Evolutionary conservation across 192 early-diverging fungal species (phyloP).

Genomic region (Chytriomyces confervae): DNA sequence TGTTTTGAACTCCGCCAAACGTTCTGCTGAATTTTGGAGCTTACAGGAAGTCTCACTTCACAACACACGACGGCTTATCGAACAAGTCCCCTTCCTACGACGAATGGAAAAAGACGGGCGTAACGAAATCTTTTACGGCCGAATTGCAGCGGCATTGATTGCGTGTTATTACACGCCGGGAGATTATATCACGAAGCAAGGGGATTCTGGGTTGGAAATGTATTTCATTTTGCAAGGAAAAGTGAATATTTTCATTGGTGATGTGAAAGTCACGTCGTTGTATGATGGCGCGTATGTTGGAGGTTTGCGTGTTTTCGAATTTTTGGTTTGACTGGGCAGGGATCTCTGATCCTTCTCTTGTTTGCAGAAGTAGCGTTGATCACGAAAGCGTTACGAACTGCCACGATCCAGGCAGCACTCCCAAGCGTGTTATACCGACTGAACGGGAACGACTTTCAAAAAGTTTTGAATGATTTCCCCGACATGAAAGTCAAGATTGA

Average conservation of each 20-base stretch:
- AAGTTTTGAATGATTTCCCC: constrained; percentile 31
- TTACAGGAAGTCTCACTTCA: constrained; percentile 37
- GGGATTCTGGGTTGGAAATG: constrained; percentile 36
- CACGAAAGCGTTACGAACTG: constrained; percentile 33
- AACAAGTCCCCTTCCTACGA: constrained; percentile 44
- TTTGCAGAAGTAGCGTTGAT: constrained; percentile 21
- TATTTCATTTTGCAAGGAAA: constrained; percentile 41
- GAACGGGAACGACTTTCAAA: constrained; percentile 13
- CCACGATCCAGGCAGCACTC: constrained; percentile 31
- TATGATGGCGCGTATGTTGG: constrained; percentile 44
- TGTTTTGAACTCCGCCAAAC: not conserved
- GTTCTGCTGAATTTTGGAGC: not conserved
- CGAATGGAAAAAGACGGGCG: constrained; percentile 38
- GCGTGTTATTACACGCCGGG: constrained; percentile 40
- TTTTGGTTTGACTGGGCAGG: not conserved
- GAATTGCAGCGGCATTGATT: constrained; percentile 32
- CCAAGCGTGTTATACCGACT: constrained; percentile 29
- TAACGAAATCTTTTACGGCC: constrained; percentile 35
- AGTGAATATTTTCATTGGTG: constrained; percentile 35
- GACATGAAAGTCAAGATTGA: constrained; percentile 25
- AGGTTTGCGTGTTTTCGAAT: constrained; percentile 9
- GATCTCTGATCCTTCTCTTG: not conserved
- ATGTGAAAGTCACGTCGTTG: constrained; percentile 18
- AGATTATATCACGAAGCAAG: constrained; percentile 40
- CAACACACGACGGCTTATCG: constrained; percentile 37